Conservation (phyloP, 495 filamentous ascomycete genomes). For the Physcia stellaris region DNA sequence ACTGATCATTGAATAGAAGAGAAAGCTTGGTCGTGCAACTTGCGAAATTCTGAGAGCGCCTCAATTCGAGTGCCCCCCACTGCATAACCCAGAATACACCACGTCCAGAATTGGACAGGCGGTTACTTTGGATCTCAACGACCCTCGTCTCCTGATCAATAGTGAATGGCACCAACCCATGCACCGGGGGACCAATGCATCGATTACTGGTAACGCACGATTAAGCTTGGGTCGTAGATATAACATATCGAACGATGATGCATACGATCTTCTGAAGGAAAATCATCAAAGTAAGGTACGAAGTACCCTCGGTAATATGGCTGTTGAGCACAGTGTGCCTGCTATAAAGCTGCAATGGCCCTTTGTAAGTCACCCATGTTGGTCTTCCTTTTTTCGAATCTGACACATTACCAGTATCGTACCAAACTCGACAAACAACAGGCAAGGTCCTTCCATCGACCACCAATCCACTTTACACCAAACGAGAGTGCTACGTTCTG, state of each 20-base stretch:
- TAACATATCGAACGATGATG: constrained; percentile 92
- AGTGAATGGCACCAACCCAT: constrained; percentile 39
- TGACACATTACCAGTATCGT: constrained; percentile 43
- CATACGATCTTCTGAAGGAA: constrained; percentile 89
- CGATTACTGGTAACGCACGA: constrained; percentile 9
- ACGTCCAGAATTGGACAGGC: constrained; percentile 58
- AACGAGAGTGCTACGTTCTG: constrained; percentile 38
- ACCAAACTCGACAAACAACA: constrained; percentile 65
- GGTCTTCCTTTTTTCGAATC: not conserved
- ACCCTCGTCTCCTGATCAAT: constrained; percentile 74
- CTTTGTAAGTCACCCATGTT: constrained; percentile 33
- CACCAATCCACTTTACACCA: constrained; percentile 45
- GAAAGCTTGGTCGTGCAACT: constrained; percentile 28
- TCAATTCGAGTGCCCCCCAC: constrained; percentile 34
- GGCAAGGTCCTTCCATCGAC: constrained; percentile 85
- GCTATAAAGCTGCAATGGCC: constrained; percentile 85
- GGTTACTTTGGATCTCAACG: constrained; percentile 76
- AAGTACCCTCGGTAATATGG: constrained; percentile 70
- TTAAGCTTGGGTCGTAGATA: constrained; percentile 56
- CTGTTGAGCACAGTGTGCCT: constrained; percentile 82
- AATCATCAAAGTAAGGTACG: constrained; percentile 93
- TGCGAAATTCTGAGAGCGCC: constrained; percentile 30
- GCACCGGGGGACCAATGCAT: constrained; percentile 21
- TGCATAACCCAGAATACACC: constrained; percentile 47
- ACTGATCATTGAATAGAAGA: constrained; percentile 31